These are phyloP conservation scores for Sclerotinia trifoliorum DNA, from an alignment of 2,329 filamentous ascomycete genomes.

Conservation along the genomic window DNA sequence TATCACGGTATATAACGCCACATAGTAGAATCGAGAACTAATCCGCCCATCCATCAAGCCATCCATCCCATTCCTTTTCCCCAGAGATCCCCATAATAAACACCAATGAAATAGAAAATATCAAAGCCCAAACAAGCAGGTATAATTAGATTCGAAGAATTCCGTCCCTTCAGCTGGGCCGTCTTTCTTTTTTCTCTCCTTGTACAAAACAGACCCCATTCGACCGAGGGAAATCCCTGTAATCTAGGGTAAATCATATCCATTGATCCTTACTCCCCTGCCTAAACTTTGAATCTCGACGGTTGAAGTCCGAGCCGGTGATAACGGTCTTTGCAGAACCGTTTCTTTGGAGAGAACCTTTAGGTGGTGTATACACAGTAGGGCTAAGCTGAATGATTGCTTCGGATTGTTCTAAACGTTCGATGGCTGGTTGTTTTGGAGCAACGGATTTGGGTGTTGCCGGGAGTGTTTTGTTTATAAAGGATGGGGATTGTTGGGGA, in stretches of 20 bases:
- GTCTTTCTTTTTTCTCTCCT: background rate
- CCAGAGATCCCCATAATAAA: background rate
- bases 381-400: constrained; percentile 45
- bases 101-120: background rate
- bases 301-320: background rate
- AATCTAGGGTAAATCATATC: background rate
- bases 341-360: constrained; percentile 20
- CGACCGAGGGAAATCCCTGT: background rate
- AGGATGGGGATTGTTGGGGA: constrained; percentile 1
- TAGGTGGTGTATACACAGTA: constrained; percentile 47
- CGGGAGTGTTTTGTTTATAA: constrained; percentile 31
- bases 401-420: constrained; percentile 37
- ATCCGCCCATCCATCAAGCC: background rate
- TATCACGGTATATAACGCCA: background rate
- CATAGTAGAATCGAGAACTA: background rate
- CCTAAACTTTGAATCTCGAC: constrained; percentile 1
- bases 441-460: constrained; percentile 27
- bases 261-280: background rate
- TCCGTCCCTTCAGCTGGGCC: background rate
- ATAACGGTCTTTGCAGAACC: background rate
- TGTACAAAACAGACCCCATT: background rate
- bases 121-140: background rate
- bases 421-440: constrained; percentile 29
- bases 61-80: background rate
- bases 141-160: constrained; percentile 10